Evolutionary conservation across 2,329 filamentous ascomycete genomes (phyloP).

Genomic region (Tetracladium maxilliforme): DNA sequence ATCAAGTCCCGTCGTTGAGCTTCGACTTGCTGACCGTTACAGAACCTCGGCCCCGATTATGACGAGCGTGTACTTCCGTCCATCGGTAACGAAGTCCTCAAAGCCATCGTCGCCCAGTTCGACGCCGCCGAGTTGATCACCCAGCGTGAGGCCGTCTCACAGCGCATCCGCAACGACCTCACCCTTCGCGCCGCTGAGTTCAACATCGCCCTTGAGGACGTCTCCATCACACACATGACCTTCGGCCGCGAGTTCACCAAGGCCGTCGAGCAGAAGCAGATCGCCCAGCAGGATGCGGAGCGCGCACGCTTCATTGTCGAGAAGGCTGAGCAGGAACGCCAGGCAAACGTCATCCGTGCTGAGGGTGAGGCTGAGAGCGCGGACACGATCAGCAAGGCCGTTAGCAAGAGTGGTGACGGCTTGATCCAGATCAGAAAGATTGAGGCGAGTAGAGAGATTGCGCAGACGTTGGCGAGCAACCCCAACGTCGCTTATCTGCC

Average conservation of each 20-base stretch:
- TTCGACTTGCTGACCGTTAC: conserved; percentile 2
- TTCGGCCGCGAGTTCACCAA: conserved; percentile 98
- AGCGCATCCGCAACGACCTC: conserved; percentile 85
- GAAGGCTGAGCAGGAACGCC: conserved; percentile 94
- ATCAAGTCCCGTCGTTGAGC: background rate
- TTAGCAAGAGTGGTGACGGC: conserved; percentile 85
- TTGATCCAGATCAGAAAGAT: conserved; percentile 94
- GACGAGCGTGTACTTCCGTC: conserved; percentile 96
- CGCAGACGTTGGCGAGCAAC: conserved; percentile 74
- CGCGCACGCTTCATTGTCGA: conserved; percentile 96
- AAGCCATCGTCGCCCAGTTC: conserved; percentile 96
- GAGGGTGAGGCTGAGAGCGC: conserved; percentile 97
- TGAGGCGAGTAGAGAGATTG: conserved; percentile 92
- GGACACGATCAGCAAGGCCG: conserved; percentile 86
- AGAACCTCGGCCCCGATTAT: conserved; percentile 97
- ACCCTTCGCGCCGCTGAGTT: conserved; percentile 89
- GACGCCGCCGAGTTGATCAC: conserved; percentile 98
- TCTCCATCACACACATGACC: conserved; percentile 99
- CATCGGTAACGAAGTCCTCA: conserved; percentile 98
- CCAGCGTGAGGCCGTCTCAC: conserved; percentile 89
- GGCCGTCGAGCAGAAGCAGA: conserved; percentile 99
- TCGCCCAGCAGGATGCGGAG: conserved; percentile 97
- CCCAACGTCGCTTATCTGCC: conserved; percentile 95
- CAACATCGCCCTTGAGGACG: conserved; percentile 97
- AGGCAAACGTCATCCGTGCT: conserved; percentile 95